Conservation (phyloP, 495 filamentous ascomycete genomes). For the Aspergillus avenaceus region DNA sequence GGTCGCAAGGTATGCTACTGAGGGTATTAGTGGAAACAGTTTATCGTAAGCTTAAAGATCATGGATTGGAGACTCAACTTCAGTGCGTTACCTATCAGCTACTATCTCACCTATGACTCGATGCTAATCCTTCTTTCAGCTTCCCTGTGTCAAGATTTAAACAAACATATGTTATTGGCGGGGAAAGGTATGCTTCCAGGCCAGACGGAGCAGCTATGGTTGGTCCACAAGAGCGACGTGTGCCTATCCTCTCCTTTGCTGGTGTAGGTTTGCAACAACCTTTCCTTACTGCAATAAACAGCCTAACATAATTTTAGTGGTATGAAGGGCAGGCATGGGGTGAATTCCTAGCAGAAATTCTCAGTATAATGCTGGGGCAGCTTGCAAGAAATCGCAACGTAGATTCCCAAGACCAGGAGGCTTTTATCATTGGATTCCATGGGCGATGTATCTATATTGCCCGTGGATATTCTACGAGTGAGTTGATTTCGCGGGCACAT, state of each 20-base stretch:
- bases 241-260: constrained; percentile 3
- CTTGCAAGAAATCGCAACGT: constrained; percentile 2
- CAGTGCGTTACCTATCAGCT: neutral
- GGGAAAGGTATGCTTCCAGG: neutral
- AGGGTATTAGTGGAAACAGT: constrained; percentile 1
- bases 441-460: constrained; percentile 4
- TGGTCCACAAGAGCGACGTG: neutral
- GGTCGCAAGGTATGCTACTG: neutral
- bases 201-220: constrained; percentile 2
- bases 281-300: neutral
- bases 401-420: constrained; percentile 2
- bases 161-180: constrained; percentile 5
- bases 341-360: constrained; percentile 3
- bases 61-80: neutral
- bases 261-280: neutral
- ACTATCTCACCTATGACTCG: neutral
- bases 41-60: neutral
- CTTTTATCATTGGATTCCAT: constrained; percentile 5
- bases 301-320: constrained; percentile 1
- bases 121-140: neutral
- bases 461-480: neutral
- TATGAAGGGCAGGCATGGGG: constrained; percentile 5
- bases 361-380: constrained; percentile 7
- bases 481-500: constrained; percentile 4
- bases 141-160: neutral